Evolutionary conservation across 2,329 filamentous ascomycete genomes (phyloP), one percentile per base, ranked within the genome.

Genomic region (Pseudopyrenochaeta lycopersici): DNA sequence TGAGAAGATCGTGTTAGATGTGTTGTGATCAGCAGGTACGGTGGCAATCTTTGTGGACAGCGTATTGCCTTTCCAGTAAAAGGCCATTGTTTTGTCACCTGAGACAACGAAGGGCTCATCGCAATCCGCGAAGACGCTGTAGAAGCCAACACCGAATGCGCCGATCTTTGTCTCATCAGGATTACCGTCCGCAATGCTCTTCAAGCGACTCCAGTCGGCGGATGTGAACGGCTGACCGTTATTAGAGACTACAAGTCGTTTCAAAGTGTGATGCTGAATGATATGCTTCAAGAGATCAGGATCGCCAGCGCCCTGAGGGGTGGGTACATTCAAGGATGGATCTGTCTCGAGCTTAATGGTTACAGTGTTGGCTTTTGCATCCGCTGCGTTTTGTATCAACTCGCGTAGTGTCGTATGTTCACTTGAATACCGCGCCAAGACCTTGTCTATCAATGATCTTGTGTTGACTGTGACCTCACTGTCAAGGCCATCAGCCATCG

Each of bases 11-110:
- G 96, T 99, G 66, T 94, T 86, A 29, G 81, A 81, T 49, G 83
- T 89, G 14, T 82, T 78, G 68, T 92, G 84, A 20, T 85, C 85
- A 40, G 86, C 81, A 1, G 90, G 87, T 7, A 97, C 78, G 62
- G 88, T 87, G 18, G 95, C 83, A 64, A 92, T 91, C 66, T 93
- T 90, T 20, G 96, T 99, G 74, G 97, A 98, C 1, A 99, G 84
- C 4, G 92, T 91, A 74, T 98, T 98, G n/a, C 90, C 93, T 76
- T 97, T 98, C 96, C 95, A 99, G 80, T 97, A 99, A 72, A 99
- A 99, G 0, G 94, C 94, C 91, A 99, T 97, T 32, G 92, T 93
- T 76, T 96, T 89, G 58, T 84, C 86, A 1, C 95, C 95, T 1
- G 94, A 98, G 63, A 92, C 95, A 61, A 99, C 90, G 71, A 99